phyloP scores from a whole-genome alignment of 495 filamentous ascomycete genomes.

The Lasiosphaeria ovina region DNA sequence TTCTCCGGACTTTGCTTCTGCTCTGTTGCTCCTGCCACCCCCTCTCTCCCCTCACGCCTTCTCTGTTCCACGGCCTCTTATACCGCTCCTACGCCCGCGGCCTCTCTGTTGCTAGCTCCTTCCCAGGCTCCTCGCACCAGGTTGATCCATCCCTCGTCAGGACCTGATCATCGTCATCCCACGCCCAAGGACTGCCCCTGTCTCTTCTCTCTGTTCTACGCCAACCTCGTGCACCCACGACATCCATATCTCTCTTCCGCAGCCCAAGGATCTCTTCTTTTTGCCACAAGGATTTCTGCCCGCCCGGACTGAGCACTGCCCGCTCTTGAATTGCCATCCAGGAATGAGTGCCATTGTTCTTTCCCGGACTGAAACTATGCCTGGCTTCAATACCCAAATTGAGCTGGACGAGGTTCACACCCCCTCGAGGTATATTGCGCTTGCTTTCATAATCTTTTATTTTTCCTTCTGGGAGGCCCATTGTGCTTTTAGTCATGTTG shows the following conservation, averaged over 20 bases:
- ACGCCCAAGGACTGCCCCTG: conserved; percentile 13
- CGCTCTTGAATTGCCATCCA: conserved; percentile 22
- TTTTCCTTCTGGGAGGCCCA: conserved; percentile 31
- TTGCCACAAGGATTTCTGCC: conserved; percentile 21
- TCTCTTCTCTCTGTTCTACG: conserved; percentile 22
- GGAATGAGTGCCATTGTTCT: conserved; percentile 47
- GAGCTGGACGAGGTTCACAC: conserved; percentile 54
- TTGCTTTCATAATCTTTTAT: conserved; percentile 27
- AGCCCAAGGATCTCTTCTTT: conserved; percentile 26
- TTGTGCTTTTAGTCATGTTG: conserved; percentile 35
- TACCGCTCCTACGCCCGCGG: conserved; percentile 2
- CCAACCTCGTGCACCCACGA: conserved; percentile 20
- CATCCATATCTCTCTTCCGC: conserved; percentile 14
- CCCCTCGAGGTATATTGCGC: conserved; percentile 51
- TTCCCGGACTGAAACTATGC: conserved; percentile 45
- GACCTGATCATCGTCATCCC: conserved; percentile 13
- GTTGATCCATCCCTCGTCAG: conserved; percentile 12
- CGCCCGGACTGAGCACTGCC: conserved; percentile 20
- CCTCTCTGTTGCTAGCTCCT: background rate
- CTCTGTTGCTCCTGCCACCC: conserved; percentile 8
- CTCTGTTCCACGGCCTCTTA: conserved; percentile 10
- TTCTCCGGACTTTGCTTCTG: conserved; percentile 7
- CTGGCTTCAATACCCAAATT: conserved; percentile 43
- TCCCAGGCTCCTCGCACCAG: background rate
- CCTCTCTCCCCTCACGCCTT: conserved; percentile 6